Evolutionary conservation across 257 asterid species (phyloP), one percentile per base, ranked within the genome.

Genomic region (Marsdenia floribunda): DNA sequence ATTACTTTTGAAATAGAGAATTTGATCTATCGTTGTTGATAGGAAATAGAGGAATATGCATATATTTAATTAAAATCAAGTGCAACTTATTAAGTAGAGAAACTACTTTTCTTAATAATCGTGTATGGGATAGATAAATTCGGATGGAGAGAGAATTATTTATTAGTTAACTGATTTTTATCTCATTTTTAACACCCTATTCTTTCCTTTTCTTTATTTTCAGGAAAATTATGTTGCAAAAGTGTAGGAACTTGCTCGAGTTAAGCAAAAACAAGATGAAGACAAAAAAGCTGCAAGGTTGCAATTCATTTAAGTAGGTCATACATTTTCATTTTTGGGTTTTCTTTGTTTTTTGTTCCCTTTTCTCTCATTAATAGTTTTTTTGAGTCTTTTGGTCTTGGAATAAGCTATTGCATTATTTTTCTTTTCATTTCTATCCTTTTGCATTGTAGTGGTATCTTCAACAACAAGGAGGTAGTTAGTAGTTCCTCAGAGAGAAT

Each of bases 271-370:
- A 76, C 97, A 89, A 80, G 96, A 90, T 76, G 97, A 90, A 72
- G 91, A 94, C 65, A 92, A 83, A 82, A 80, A 80, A 73, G 79
- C 88, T 0, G 91, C 90, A 64, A 87, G 88, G 77, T 85, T 94
- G 85, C 97, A n/a, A 90, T 81, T 90, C 98, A n/a, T 94, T 89
- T 75, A 82, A 87, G 98, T 93, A 85, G 74, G 88, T 82, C 69
- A 75, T 22, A 54, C 40, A 73, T 15, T 9, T 13, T 54, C 19
- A 42, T n/a, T 67, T 69, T 38, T 60, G 37, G 46, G 11, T 57
- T 70, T 65, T n/a, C n/a, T n/a, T 50, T 38, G 13, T 42, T 22
- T 22, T 50, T 10, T 5, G n/a, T n/a, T n/a, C n/a, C 59, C 37
- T 75, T 63, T 50, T 65, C 29, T 5, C 70, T 65, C 29, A 24